Conservation (phyloP, 192 early-diverging fungal species). For the Dissophora ornata region DNA sequence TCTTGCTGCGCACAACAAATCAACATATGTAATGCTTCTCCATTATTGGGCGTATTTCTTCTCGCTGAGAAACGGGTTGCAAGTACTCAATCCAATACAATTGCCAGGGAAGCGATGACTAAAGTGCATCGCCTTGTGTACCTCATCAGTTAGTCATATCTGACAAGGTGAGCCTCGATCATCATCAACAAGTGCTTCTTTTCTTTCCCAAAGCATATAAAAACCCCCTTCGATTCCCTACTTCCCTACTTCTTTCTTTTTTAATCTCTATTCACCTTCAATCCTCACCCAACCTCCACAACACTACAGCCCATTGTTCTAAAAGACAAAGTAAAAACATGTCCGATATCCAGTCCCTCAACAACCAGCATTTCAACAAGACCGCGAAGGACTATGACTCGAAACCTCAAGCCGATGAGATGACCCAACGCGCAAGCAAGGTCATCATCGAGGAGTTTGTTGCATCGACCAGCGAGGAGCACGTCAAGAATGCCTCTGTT, state of each 20-base stretch:
- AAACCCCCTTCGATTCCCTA: no score
- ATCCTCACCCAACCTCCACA: neutral
- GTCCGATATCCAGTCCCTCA: constrained; percentile 20
- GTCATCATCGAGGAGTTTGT: constrained; percentile 19
- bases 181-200: neutral
- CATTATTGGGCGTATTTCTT: no score
- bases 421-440: constrained; percentile 16
- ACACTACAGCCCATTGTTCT: no score
- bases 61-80: no score
- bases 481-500: constrained; percentile 21
- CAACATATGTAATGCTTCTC: no score
- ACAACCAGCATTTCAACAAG: constrained; percentile 46
- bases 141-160: neutral
- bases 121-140: no score
- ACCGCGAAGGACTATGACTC: constrained; percentile 31
- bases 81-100: no score
- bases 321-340: neutral
- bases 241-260: neutral
- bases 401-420: constrained; percentile 15
- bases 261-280: neutral
- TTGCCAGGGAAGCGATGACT: no score
- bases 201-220: neutral
- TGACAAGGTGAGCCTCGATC: neutral
- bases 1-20: no score
- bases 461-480: constrained; percentile 19